A percentile compares a stretch with the other conserved stretches of the same genome.
Conservation (phyloP, 2,329 filamentous ascomycete genomes). For the Orbilia blumenaviensis region DNA sequence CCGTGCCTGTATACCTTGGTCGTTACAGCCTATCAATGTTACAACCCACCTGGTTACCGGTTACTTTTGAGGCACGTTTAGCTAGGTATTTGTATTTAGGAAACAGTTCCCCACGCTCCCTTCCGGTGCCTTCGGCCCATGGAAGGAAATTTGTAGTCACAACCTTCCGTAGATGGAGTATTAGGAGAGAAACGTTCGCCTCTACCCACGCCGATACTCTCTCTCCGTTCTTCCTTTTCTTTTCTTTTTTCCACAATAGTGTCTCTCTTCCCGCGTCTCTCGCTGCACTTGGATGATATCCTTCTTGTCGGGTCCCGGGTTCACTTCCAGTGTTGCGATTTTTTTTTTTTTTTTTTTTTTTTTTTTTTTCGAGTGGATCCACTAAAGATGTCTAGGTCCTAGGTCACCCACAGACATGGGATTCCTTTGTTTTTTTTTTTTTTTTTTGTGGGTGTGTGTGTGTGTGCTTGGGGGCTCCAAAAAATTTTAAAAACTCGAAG, state of each 20-base stretch:
- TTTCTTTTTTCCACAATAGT: slow-evolving; percentile 38
- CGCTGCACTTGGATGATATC: slow-evolving; percentile 45
- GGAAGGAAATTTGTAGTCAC: slow-evolving; percentile 10
- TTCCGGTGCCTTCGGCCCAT: neutral
- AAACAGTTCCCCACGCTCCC: slow-evolving; percentile 10
- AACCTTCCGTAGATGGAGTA: slow-evolving; percentile 47
- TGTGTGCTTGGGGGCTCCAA: too few species aligned
- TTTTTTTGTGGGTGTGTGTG: too few species aligned
- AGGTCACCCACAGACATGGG: slow-evolving; percentile 55
- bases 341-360: slow-evolving; percentile 55
- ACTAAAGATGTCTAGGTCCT: slow-evolving; percentile 53
- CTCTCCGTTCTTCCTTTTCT: neutral
- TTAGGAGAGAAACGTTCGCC: slow-evolving; percentile 49
- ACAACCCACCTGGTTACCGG: slow-evolving; percentile 25
- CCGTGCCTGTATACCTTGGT: slow-evolving; percentile 2
- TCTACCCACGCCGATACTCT: slow-evolving; percentile 20
- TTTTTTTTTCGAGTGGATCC: slow-evolving; percentile 52
- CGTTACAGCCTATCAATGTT: slow-evolving; percentile 20
- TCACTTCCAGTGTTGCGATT: slow-evolving; percentile 54
- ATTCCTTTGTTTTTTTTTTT: slow-evolving; percentile 37
- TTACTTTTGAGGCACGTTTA: slow-evolving; percentile 17
- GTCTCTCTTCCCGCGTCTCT: slow-evolving; percentile 44
- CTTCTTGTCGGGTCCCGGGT: slow-evolving; percentile 54
- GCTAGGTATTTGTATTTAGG: slow-evolving; percentile 1
- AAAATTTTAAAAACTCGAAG: neutral